These are phyloP conservation scores for Fraxinus dipetala DNA, from an alignment of 305 asterid species.

Conservation along the genomic window DNA sequence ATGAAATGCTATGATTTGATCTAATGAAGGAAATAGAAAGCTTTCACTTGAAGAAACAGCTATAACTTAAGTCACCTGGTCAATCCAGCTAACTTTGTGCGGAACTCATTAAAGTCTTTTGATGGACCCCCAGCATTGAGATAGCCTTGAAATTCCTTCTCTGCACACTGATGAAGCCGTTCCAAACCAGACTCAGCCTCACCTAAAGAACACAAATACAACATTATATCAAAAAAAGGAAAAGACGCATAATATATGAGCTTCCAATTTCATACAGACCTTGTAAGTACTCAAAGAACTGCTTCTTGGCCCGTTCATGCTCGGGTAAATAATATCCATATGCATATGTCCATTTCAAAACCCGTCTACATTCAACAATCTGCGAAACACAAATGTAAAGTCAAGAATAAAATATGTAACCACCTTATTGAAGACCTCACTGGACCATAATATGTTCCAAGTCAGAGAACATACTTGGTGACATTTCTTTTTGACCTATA, in stretches of 20 bases:
- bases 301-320: conserved; percentile 71
- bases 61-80: conserved; percentile 51
- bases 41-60: background rate
- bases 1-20: background rate
- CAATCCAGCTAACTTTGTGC: conserved; percentile 87
- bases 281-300: conserved; percentile 87
- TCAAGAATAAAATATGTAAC: conserved; percentile 14
- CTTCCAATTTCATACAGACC: conserved; percentile 38
- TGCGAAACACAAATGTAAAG: conserved; percentile 34
- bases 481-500: background rate
- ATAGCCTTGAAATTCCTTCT: conserved; percentile 73
- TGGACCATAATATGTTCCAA: background rate
- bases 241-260: conserved; percentile 9
- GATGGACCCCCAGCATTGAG: conserved; percentile 70
- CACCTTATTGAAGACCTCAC: conserved; percentile 17
- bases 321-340: conserved; percentile 86
- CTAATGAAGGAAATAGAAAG: background rate
- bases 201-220: conserved; percentile 43
- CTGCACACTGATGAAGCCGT: conserved; percentile 92
- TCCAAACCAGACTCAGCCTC: conserved; percentile 95
- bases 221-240: conserved; percentile 12
- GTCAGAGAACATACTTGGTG: background rate
- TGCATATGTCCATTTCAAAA: conserved; percentile 88
- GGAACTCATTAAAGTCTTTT: conserved; percentile 71
- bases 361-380: conserved; percentile 94